Base-by-base conservation (phyloP, 148 eudicot species). In the Heliosperma pusillum region DNA sequence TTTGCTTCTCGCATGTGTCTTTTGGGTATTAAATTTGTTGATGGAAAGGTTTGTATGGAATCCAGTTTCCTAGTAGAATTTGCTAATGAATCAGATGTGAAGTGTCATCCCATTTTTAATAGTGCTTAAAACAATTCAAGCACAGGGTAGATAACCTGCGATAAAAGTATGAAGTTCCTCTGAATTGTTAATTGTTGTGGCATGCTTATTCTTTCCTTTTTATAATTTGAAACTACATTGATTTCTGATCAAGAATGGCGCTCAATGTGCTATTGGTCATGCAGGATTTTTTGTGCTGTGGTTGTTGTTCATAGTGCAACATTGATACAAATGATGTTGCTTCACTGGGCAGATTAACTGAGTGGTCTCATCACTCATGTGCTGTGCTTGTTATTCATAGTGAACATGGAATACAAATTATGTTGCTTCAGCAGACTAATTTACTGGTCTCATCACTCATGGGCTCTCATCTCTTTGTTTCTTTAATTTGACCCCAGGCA, bases 401-500 rank as follows among this genome's bases (percentile, higher is more conserved):
- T 50, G 55, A 2, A 50, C 19, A 50, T 50, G 17, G 42, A 12
- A 50, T 50, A 50, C 55, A 50, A 50, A 13, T 16, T 9, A 50
- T 50, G 55, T 50, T 50, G 17, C 17, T 50, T 50, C 5, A 63
- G 21, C 10, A 33, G 40, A 55, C 36, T 52, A 26, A 33, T 20
- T 66, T 20, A 27, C 44, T 55, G 67, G 40, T 53, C 33, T 71
- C 29, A 2, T 27, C 55, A 13, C 10, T 50, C 55, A 50, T 50
- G 55, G 60, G 24, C 60, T 59, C 64, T 59, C 36, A 70, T 72
- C 44, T 67, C 20, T 74, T 22, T 69, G 50, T 58, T 73, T 62
- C 45, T 26, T 61, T 59, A 69, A 64, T 60, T 8, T 45, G 70
- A 80, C 80, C 80, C 44, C 83, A 96, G 99, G 99, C 72, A 96